Conservation (phyloP, 495 filamentous ascomycete genomes). For the Lasiosphaeria hispida region DNA sequence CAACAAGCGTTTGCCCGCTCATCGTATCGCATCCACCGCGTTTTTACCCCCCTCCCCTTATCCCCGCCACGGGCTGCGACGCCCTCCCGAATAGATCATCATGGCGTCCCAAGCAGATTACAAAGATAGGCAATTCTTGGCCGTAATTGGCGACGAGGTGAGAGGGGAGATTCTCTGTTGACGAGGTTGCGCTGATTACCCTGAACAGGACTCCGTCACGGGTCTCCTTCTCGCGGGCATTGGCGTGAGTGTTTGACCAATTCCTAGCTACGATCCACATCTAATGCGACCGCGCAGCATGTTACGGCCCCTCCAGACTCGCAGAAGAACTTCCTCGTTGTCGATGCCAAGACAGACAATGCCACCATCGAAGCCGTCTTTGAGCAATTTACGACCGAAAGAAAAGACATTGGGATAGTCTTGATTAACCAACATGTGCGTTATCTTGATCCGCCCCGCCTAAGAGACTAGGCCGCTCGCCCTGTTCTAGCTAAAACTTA, state of each 20-base stretch:
- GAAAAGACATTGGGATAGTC: conserved; percentile 94
- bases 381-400: conserved; percentile 76
- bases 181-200: conserved; percentile 5
- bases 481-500: neutral
- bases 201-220: conserved; percentile 78
- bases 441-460: conserved; percentile 11
- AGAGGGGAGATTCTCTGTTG: conserved; percentile 41
- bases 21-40: neutral
- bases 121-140: conserved; percentile 93
- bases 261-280: neutral
- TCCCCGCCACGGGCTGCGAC: neutral
- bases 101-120: conserved; percentile 60
- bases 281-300: conserved; percentile 27
- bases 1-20: neutral
- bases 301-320: conserved; percentile 64
- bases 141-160: conserved; percentile 97
- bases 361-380: conserved; percentile 88
- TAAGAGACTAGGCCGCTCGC: no score
- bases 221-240: conserved; percentile 92
- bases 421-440: conserved; percentile 97
- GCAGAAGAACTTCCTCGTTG: conserved; percentile 96
- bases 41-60: neutral
- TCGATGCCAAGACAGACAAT: conserved; percentile 87
- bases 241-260: conserved; percentile 60
- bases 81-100: neutral